Evolutionary conservation across 345 rosid genomes (phyloP), one percentile per base, ranked within the genome.

Genomic region (Eucalyptus grandis): DNA sequence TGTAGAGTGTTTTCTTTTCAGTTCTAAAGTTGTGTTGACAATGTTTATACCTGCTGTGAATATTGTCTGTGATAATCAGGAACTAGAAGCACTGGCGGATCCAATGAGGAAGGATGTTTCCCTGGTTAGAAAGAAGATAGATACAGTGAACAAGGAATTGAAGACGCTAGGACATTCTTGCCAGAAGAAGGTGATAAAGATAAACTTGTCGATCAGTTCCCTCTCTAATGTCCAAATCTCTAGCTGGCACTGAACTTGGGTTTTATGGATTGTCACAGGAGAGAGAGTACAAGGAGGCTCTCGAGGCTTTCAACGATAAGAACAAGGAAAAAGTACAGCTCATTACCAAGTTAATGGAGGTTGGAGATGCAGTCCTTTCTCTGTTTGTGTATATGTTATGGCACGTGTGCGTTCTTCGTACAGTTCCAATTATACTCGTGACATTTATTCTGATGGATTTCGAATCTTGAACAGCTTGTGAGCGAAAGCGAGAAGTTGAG

Each of bases 51-150:
- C 46, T 37, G 46, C 82, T 72, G 82, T 72, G 26, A 72, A 72
- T 34, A 72, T 72, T 50, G 27, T 21, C 44, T 37, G 11, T 16
- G 44, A 86, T 58, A 14, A 31, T 69, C 94, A 98, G 99, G 99
- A 97, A 91, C 98, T 98, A 88, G 94, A 92, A 87, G 90, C 87
- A 44, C 86, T 92, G 87, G 89, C 90, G 56, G 95, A 93, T 92
- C 95, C 95, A 15, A 88, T 91, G 92, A 90, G 94, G 91, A 93
- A 92, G 90, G 95, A 93, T 9, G 92, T 93, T 53, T 90, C 93
- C 5, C 3, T 85, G 37, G 90, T 92, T 8, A 87, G 95, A 31
- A 93, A 93, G 90, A 92, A 50, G 91, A 92, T 93, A 26, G 95
- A 93, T 88, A 46, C 90, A 7, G 91, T 93, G 58, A 91, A 92